Base-by-base conservation (phyloP, 2,329 filamentous ascomycete species). In the Stemphylium vesicarium region DNA sequence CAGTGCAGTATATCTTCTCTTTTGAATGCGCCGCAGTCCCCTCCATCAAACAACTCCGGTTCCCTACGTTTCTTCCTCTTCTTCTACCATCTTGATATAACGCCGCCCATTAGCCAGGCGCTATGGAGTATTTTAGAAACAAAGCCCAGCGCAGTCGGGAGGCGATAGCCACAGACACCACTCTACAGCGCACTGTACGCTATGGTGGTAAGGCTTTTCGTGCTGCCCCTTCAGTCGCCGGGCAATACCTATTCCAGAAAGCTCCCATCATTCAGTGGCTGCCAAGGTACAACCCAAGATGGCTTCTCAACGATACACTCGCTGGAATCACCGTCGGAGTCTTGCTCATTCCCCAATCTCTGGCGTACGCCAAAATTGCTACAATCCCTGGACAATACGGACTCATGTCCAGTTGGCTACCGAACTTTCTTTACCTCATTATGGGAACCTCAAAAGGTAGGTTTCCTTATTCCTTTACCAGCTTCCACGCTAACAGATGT, bases 361-460 rank as follows among this genome's bases (percentile, higher is more conserved):
- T 98, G 90, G 93, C 93, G 0, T 98, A 98, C 76, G 92, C 94
- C 94, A 75, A 97, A 87, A 63, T 85, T 96, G 12, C 95, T 91
- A 79, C 93, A 88, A 6, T 97, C 89, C 4, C 97, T 93, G 75
- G 94, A 84, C 60, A 88, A 84, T 11, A 96, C 85, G 94, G 94
- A 39, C 91, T 96, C 12, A 77, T 96, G 64, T 84, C 96, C 53
- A 97, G 97, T 76, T 98, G 93, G 93, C 75, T 98, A 95, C 74
- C 94, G 88, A 45, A 97, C 91, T 4, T 97, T 90, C 13, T 98
- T 71, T 94, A 97, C 76, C 97, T 97, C 70, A 96, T 95, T n/a
- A 97, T 98, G 60, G 94, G 94, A 4, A 89, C 91, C 79, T 72
- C 67, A 1, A 62, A 64, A 44, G 71, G 71, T 71, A 54, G 12